Base-by-base conservation (phyloP, 208 protist genomes). In the Wallacemonas sp. region DNA sequence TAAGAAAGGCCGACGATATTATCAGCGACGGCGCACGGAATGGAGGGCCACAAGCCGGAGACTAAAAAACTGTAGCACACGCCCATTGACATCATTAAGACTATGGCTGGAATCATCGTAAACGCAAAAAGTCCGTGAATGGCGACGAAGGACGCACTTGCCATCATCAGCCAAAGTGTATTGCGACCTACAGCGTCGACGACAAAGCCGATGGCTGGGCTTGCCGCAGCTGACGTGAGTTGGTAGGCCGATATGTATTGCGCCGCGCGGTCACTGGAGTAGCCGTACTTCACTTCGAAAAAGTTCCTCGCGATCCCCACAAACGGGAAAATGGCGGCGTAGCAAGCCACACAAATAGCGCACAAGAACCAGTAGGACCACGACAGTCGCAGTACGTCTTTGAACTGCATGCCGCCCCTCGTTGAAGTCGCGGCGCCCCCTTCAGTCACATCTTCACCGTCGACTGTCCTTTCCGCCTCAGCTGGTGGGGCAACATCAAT, bases 271-370 rank as follows among this genome's bases (percentile, higher is more conserved):
- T 68, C 44, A 27, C 71, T 57, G 19, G 54, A 64, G 72, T 90
- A 92, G 42, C 72, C 78, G 74, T 94, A 97, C 64, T 94, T 94
- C 10, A 88, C 82, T 58, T 92, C 75, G 46, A 97, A 89, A 64
- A 90, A 97, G 68, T 86, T 90, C 66, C 73, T 89, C 24, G 72
- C 79, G 1, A 94, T 64, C 13, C 89, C 85, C 57, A 97, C 86
- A 42, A 97, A 97, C 3, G 87, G 89, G 53, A 92, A 91, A 66
- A 96, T 86, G 10, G 83, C 57, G 15, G 78, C 79, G 71, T 97
- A 96, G 68, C 83, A 92, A 42, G 83, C 90, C 32, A 95, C 81
- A 67, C 94, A 97, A 19, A 96, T 85, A 24, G 39, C 44, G 44
- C 78, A 91, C 19, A 97, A 65, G 50, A 89, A 54, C 91, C 90